Evolutionary conservation across 805 yeast species (phyloP), one percentile per base, ranked within the genome.

Genomic region (Saccharomycopsis fermentans): DNA sequence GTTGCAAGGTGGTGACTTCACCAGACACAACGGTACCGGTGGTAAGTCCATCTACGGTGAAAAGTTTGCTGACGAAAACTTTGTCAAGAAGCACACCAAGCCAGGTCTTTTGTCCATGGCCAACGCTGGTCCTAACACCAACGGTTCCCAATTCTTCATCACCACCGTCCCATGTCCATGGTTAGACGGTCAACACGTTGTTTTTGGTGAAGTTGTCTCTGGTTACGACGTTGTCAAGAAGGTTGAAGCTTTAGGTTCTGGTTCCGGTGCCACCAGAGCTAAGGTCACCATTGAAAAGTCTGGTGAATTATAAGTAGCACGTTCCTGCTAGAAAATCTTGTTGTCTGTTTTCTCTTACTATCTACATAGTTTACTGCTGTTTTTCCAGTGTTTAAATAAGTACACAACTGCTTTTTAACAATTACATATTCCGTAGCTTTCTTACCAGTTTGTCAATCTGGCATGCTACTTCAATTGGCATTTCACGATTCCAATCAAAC

Each of bases 1-100:
- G 99, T 81, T 94, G 74, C 98, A 94, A 81, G 98, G 95, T 76
- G 95, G 95, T 81, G 96, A 88, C 75, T 86, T 88, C 83, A 87
- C 94, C 74, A 78, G 80, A 76, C 90, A 89, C 76, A 87, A 90
- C 77, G 99, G 99, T 74, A 87, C 95, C 69, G 99, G 99, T 74
- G 99, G 99, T 75, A 86, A 85, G 75, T 86, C 92, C 62, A 87
- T 87, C 76, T 87, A 87, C 73, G 92, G 92, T 67, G 83, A 80
- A 62, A 83, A 80, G 71, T 87, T 87, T 74, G 78, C 78, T 52
- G 95, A 87, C 69, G 95, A 87, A 73, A 86, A 85, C 81, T 87
- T 87, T 70, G 64, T 68, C 70, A 77, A 77, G 77, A 84, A 74
- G 70, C 97, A 92, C 83, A 77, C 78, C 77, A 78, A 83, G 74